These are phyloP conservation scores for Erythrobasidium hasegawianum DNA, from an alignment of 1,284 basidiomycete species.

Conservation along the genomic window DNA sequence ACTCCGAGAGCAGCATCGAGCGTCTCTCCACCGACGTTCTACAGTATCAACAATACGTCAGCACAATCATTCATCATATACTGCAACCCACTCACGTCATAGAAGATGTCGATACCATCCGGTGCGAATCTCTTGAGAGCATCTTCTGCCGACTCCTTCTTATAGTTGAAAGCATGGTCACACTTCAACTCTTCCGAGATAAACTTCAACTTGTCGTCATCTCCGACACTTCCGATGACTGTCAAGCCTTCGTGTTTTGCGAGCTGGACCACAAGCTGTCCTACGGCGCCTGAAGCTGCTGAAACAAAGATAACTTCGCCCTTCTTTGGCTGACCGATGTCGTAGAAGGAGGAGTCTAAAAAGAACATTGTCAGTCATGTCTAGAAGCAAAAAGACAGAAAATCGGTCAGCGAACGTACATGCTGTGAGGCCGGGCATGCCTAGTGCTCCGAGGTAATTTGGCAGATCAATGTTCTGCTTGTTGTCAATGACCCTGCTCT, in stretches of 20 bases:
- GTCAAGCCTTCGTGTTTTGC: conserved; percentile 44
- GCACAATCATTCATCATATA: neutral
- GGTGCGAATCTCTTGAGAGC: conserved; percentile 32
- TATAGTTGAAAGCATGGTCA: conserved; percentile 83
- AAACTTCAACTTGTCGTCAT: conserved; percentile 61
- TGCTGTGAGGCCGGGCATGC: conserved; percentile 50
- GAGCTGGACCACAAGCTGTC: conserved; percentile 40
- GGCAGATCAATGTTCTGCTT: conserved; percentile 42
- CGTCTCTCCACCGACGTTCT: conserved; percentile 39
- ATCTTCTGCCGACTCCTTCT: conserved; percentile 57
- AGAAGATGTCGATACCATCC: conserved; percentile 36
- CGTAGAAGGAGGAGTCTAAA: conserved; percentile 57
- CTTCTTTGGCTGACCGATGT: conserved; percentile 70
- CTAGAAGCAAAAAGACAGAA: neutral
- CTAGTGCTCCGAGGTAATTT: conserved; percentile 55
- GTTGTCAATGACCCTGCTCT: conserved; percentile 37
- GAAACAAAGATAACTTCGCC: conserved; percentile 71
- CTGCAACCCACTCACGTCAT: conserved; percentile 21
- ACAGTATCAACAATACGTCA: neutral
- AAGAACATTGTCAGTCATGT: conserved; percentile 22
- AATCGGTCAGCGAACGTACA: conserved; percentile 7
- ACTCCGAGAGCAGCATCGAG: conserved; percentile 36
- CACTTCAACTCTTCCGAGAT: conserved; percentile 69
- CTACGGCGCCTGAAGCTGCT: conserved; percentile 41
- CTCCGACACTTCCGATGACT: conserved; percentile 77